Percentiles rank a stretch among this genome's conserved stretches.
Evolutionary conservation across 208 protist genomes (phyloP).

Genomic region (Crithidia acanthocephali): DNA sequence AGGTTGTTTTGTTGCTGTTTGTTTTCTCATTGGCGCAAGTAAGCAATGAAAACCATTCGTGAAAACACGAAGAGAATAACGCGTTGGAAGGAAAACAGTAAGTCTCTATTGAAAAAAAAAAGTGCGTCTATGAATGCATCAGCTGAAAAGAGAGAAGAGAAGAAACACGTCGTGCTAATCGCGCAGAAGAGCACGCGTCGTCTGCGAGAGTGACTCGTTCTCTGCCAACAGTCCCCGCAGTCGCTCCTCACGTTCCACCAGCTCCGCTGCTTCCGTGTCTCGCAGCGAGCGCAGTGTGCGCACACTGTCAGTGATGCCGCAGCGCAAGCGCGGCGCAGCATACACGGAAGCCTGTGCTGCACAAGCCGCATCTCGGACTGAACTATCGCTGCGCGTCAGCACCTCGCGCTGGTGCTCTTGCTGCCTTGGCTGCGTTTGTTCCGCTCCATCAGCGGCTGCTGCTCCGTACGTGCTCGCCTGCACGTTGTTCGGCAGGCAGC

Average conservation of each 20-base stretch:
- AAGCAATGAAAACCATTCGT: too few species aligned
- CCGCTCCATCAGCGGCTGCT: neutral
- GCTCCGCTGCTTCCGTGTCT: slow-evolving; percentile 25
- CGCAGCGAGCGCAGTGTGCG: slow-evolving; percentile 20
- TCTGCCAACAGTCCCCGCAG: slow-evolving; percentile 42
- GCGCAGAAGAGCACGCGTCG: slow-evolving; percentile 44
- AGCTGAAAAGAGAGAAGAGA: neutral
- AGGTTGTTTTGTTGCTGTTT: too few species aligned
- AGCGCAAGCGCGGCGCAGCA: neutral
- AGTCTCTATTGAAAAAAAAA: slow-evolving; percentile 15
- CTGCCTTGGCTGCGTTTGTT: neutral
- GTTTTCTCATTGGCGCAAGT: too few species aligned
- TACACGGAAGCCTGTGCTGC: neutral
- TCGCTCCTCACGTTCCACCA: slow-evolving; percentile 12
- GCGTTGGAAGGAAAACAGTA: neutral
- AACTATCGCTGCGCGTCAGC: too few species aligned
- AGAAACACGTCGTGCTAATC: neutral
- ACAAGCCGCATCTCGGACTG: too few species aligned
- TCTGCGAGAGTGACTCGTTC: slow-evolving; percentile 40
- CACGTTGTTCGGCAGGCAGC: slow-evolving; percentile 7
- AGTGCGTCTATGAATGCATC: neutral
- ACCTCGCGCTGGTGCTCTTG: too few species aligned
- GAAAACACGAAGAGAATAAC: too few species aligned
- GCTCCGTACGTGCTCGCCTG: neutral
- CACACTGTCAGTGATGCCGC: slow-evolving; percentile 6